Conservation (phyloP, 2,329 filamentous ascomycete species). For the Monilinia aucupariae region DNA sequence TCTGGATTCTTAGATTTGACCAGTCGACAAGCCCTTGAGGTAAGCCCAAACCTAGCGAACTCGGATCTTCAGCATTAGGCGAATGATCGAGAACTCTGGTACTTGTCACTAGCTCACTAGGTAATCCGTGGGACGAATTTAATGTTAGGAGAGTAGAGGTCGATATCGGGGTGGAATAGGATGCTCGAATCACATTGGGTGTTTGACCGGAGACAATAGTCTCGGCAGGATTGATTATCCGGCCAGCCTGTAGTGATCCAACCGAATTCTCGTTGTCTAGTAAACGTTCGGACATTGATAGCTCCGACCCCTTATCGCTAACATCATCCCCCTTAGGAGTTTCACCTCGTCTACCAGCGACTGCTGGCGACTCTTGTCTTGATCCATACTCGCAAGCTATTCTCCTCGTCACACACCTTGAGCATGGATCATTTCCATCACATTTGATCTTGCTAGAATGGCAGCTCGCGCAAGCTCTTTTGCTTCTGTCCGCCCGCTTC, state of each 20-base stretch:
- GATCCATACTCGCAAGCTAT: slow-evolving; percentile 37
- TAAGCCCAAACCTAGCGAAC: not conserved
- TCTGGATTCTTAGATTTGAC: slow-evolving; percentile 20
- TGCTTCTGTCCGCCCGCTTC: slow-evolving; percentile 32
- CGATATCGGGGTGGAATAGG: not conserved
- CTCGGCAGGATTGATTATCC: not conserved
- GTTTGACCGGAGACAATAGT: not conserved
- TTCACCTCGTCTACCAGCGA: not conserved
- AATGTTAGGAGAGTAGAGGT: not conserved
- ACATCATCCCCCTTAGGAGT: not conserved
- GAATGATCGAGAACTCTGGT: not conserved
- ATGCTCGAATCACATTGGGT: not conserved
- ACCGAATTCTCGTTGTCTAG: not conserved
- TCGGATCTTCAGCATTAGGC: not conserved
- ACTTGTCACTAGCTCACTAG: not conserved
- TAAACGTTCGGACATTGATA: not conserved
- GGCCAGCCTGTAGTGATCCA: not conserved
- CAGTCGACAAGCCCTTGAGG: slow-evolving; percentile 19
- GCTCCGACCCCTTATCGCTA: not conserved
- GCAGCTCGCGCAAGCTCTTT: slow-evolving; percentile 41
- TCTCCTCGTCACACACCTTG: slow-evolving; percentile 39
- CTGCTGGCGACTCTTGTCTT: not conserved
- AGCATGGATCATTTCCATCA: slow-evolving; percentile 39
- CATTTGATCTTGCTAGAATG: slow-evolving; percentile 44
- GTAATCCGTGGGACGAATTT: not conserved